Evolutionary conservation across 2,329 filamentous ascomycete species (phyloP), one percentile per base, ranked within the genome.

Genomic region (Tolypocladium cylindrosporum): DNA sequence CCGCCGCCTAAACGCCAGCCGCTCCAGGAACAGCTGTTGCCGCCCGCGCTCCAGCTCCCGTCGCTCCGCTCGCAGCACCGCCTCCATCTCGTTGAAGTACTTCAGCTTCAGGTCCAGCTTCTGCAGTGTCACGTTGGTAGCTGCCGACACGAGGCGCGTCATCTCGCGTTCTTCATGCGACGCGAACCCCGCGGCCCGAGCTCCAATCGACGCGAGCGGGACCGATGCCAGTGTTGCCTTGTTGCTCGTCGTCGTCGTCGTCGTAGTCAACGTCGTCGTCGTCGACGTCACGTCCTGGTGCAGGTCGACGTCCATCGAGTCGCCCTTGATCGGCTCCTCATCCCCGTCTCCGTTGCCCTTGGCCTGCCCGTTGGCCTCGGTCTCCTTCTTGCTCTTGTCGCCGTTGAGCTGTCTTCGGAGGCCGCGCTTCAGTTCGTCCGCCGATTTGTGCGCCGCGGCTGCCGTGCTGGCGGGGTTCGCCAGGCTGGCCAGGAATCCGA

Each of bases 81-180:
- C 83, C 74, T 99, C 94, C 82, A 99, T 92, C 72, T 99, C 94
- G 66, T 90, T 88, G 74, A 99, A 99, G 71, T 97, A 96, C 68
- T 91, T 87, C 60, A 99, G 81, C 75, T 99, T 99, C 66, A 97
- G 79, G 74, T 97, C 91, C 61, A 97, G 86, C 75, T 99, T 99
- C 69, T 96, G 88, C 40, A 97, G 79, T n/a, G 90, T 93, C 14
- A 96, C 81, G 69, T 99, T 99, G 56, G 96, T 90, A 0, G 91
- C 91, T 7, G 91, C 89, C 2, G 91, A 93, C 11, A 99, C 90
- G 53, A 97, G 84, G 19, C 91, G 89, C 24, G 92, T 96, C 84
- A 97, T 94, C 74, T 97, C 91, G 59, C 95, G 89, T 73, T 99
- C 94, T 72, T 97, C 93, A 66, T 97, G 91, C 3, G 93, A 97